A percentile compares a stretch with the other conserved stretches of the same genome.
phyloP scores from a whole-genome alignment of 805 yeast genomes.

The Starmerella stigmatis region DNA sequence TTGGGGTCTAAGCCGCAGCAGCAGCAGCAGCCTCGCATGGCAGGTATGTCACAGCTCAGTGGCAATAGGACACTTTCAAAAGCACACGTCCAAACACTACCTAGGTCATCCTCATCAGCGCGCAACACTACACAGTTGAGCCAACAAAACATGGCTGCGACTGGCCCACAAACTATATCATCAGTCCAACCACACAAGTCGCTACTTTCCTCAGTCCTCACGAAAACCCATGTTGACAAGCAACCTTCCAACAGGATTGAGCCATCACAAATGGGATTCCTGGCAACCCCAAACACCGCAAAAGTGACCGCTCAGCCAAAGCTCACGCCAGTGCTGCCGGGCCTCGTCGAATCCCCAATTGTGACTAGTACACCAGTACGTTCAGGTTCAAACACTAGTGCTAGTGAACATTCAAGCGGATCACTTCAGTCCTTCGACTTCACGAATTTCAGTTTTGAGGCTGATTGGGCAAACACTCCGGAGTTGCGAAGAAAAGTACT shows the following conservation, averaged over 20 bases:
- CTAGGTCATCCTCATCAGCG: too few relatives aligned
- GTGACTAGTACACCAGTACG: conserved; percentile 7
- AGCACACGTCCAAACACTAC: too few relatives aligned
- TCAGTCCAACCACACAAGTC: neutral
- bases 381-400: neutral
- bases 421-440: conserved; percentile 11
- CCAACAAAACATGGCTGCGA: neutral
- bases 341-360: neutral
- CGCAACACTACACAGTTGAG: too few relatives aligned
- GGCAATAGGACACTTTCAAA: too few relatives aligned
- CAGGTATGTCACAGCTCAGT: too few relatives aligned
- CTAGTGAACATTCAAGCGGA: conserved; percentile 1
- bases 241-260: neutral
- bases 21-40: too few relatives aligned
- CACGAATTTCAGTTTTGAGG: conserved; percentile 31
- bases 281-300: neutral
- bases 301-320: neutral
- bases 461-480: conserved; percentile 57
- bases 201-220: neutral
- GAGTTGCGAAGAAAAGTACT: conserved; percentile 39
- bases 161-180: neutral
- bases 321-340: neutral
- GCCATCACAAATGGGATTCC: neutral
- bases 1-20: too few relatives aligned
- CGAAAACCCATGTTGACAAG: conserved; percentile 2